A percentile compares a stretch with the other conserved stretches of the same genome.
These are phyloP conservation scores for Saccharomycopsis fibuligera DNA, from an alignment of 805 yeast species.

Conservation along the genomic window DNA sequence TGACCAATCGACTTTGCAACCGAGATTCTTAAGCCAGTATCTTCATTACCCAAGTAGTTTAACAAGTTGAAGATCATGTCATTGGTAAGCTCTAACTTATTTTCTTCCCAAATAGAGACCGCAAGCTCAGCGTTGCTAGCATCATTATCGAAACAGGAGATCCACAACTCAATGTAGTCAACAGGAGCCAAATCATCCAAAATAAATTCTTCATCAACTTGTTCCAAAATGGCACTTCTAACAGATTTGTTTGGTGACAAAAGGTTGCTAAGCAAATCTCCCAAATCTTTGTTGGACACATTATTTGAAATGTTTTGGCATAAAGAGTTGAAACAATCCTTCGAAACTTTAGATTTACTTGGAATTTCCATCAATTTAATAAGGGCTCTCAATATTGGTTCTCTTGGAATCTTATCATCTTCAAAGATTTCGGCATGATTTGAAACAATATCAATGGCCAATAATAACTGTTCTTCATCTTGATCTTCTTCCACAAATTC, in stretches of 20 bases:
- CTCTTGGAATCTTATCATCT: constrained; percentile 63
- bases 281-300: constrained; percentile 49
- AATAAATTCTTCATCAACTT: constrained; percentile 76
- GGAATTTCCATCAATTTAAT: constrained; percentile 62
- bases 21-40: constrained; percentile 66
- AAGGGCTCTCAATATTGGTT: constrained; percentile 52
- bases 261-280: constrained; percentile 42
- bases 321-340: constrained; percentile 73
- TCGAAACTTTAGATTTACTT: constrained; percentile 71
- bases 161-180: constrained; percentile 63
- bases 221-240: constrained; percentile 73
- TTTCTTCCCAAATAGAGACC: constrained; percentile 80
- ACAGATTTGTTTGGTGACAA: constrained; percentile 65
- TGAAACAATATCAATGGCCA: constrained; percentile 70
- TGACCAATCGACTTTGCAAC: constrained; percentile 64
- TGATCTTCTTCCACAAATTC: constrained; percentile 77
- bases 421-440: constrained; percentile 64
- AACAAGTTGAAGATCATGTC: constrained; percentile 44
- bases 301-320: constrained; percentile 71
- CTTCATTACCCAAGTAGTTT: constrained; percentile 43
- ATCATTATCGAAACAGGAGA: constrained; percentile 70
- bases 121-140: constrained; percentile 59
- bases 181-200: constrained; percentile 40
- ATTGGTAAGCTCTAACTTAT: constrained; percentile 42
- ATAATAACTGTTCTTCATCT: constrained; percentile 79